Base-by-base conservation (phyloP, 208 protist species). In the Zelonia costaricensis region DNA sequence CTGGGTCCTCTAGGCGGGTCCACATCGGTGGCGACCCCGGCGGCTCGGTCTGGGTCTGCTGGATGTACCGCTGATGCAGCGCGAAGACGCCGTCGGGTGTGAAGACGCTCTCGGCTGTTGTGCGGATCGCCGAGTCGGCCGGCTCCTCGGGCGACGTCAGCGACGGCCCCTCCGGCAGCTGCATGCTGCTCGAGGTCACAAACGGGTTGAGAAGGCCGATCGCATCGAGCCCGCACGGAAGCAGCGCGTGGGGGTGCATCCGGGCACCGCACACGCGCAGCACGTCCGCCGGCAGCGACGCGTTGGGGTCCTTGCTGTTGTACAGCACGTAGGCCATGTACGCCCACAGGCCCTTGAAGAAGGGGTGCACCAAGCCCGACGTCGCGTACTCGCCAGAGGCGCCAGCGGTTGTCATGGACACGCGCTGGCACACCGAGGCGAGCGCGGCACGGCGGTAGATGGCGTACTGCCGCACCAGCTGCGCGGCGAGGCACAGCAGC, bases 391-490 rank as follows among this genome's bases (percentile, higher is more conserved):
- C 73, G 45, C 53, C 68, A 28, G 69, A 52, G 10, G 43, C 60
- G 35, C 69, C 70, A 9, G 63, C 64, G 1, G 75, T 62, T 25
- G 75, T 78, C 23, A 82, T 87, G 62, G 83, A 84, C 13, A 94
- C 81, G 25, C 76, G 81, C 23, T 68, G 74, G 27, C 85, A 81
- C 15, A 84, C 55, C 31, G 74, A 76, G 0, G 75, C 84, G 10
- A 92, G 67, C 3, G 74, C 81, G 58, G 83, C 81, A 23, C 81
- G 67, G 44, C 71, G 80, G 53, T 70, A 55, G 30, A 92, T 77
- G 10, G 88, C 88, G 51, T 89, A 78, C 57, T 86, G 79, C 4
- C 88, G 85, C 12, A 95, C 42, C 9, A 89, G 56, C 45, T 95
- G 85, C n/a, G 78, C 58, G 3, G 90, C 74, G n/a, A 95, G 48